Base-by-base conservation (phyloP, 352 stramenopile species). In the Blastocystis sp. region DNA sequence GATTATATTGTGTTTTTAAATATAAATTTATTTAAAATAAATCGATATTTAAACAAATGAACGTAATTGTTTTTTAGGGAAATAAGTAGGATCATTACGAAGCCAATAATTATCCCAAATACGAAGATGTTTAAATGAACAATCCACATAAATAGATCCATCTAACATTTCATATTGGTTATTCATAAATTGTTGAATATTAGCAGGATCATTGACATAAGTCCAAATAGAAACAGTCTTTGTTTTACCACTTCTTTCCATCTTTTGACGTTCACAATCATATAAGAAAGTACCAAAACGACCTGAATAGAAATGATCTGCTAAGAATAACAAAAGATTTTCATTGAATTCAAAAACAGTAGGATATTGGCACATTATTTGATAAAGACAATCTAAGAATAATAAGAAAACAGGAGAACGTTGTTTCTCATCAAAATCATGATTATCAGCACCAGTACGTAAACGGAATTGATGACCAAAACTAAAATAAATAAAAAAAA, bases 381-480 rank as follows among this genome's bases (percentile, higher is more conserved):
- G 90, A 75, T 83, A 96, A 2, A 95, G 81, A 64, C 83, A 95
- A 75, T 98, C 91, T 27, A 98, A 65, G 74, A 91, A 99, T 52
- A 95, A 82, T 23, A 96, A 57, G 70, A 99, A 98, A 45, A 99
- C 85, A 2, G 91, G 91, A 41, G 88, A 94, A 27, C 85, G 78
- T 69, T 97, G 81, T 35, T 93, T 82, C 55, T 95, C 79, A 43
- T 94, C 80, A 4, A 81, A 80, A 2, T 81, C 82, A 9, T 78
- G 75, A 70, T 94, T 77, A 21, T 83, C 86, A 64, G 95, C 86
- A 28, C 84, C 89, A 59, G 77, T 85, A 10, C 91, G 76, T 10
- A 80, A 70, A 11, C 87, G 80, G 58, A 99, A 97, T 25, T 93
- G 84, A 75, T 99, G 88, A 1, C 92, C 92, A 70, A 99, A 98